phyloP scores from a whole-genome alignment of 106 monocot genomes.

The Xerophyta viscosa region DNA sequence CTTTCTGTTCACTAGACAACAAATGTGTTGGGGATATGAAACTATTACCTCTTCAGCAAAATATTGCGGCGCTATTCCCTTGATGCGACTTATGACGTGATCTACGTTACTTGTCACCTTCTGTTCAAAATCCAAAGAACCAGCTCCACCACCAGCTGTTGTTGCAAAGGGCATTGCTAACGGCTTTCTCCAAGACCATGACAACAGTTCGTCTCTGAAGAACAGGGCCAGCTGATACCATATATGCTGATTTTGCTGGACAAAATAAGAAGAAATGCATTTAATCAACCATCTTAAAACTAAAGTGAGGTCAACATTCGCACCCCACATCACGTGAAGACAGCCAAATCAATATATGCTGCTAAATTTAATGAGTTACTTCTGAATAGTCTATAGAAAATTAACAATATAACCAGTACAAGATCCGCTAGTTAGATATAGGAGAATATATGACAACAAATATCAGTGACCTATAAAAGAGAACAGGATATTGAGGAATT shows the following conservation, averaged over 20 bases:
- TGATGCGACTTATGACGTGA: slow-evolving; percentile 69
- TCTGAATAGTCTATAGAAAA: too few relatives aligned
- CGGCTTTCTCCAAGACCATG: slow-evolving; percentile 96
- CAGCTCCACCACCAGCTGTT: slow-evolving; percentile 38
- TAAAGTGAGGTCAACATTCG: too few relatives aligned
- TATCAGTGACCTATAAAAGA: too few relatives aligned
- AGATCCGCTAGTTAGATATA: too few relatives aligned
- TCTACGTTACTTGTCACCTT: slow-evolving; percentile 92
- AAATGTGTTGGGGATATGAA: not conserved
- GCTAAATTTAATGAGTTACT: too few relatives aligned
- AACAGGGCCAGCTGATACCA: slow-evolving; percentile 98
- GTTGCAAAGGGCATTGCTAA: slow-evolving; percentile 70
- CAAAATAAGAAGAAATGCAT: slow-evolving; percentile 4
- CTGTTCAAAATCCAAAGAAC: slow-evolving; percentile 75
- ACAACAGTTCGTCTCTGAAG: slow-evolving; percentile 90
- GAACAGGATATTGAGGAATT: too few relatives aligned
- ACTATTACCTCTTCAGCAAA: slow-evolving; percentile 70
- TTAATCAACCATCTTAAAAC: too few relatives aligned
- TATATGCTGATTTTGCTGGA: slow-evolving; percentile 93
- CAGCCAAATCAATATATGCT: too few relatives aligned
- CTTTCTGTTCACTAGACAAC: too few relatives aligned
- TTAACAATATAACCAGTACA: too few relatives aligned
- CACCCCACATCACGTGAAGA: too few relatives aligned
- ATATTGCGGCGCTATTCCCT: slow-evolving; percentile 68
- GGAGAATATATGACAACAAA: too few relatives aligned